Base-by-base conservation (phyloP, 306 rosid genomes). In the Canavalia ensiformis region DNA sequence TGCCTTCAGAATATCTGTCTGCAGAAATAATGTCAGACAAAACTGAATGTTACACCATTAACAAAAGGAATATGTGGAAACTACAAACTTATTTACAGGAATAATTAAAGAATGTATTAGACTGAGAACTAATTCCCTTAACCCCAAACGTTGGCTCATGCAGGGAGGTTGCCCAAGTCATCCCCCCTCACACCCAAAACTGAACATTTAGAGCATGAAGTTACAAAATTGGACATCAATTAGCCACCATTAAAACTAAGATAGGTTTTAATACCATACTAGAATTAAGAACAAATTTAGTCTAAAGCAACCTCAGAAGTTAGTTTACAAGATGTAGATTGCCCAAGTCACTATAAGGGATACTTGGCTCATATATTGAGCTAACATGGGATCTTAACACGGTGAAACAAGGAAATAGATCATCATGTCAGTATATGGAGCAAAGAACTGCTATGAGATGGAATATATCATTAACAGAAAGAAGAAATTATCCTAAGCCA, bases 1-100 rank as follows among this genome's bases (percentile, higher is more conserved):
- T 83, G 96, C 99, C 89, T 95, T 95, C 85, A 93, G 88, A 81
- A 92, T 94, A 83, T 93, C 97, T 55, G 83, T 2, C 99, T 95
- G 90, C 75, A 86, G 75, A 86, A 78, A 78, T 49, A 55, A 31
- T 58, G 75, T 76, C 68, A 79, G n/a, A 75, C 68, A 86, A 79
- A 51, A 55, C 72, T 39, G 28, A 49, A 79, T 13, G 59, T 77
- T 60, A 46, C 31, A 60, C 62, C 79, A 65, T 46, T 33, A 72
- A 70, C 66, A 50, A 30, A 72, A 31, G 9, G 39, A 28, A 57
- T 44, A 82, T 28, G 41, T 49, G 55, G 68, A 82, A 74, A 65
- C 39, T 37, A 69, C 31, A 82, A 76, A 62, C 42, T 35, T 18
- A 9, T 45, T 12, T 57, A 30, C 12, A 65, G 13, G 33, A 73